Percentiles rank a stretch among this genome's conserved stretches.
Evolutionary conservation across 2,329 filamentous ascomycete genomes (phyloP).

Genomic region (Penicillium sp.): DNA sequence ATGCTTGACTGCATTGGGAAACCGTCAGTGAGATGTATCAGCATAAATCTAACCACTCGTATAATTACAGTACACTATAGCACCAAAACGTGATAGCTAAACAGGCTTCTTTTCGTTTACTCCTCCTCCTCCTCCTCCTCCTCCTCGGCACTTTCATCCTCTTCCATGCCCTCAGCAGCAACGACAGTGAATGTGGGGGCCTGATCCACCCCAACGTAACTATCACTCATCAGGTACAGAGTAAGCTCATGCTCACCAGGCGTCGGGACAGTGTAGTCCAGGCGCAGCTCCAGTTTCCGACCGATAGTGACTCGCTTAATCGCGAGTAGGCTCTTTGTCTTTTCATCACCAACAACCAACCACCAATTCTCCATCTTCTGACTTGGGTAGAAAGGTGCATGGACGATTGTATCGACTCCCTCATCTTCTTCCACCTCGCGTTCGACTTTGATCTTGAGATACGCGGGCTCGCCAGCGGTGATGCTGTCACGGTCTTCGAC

Average conservation of each 20-base stretch:
- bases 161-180: slow-evolving; percentile 91
- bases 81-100: slow-evolving; percentile 15
- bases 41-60: slow-evolving; percentile 14
- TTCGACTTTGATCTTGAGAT: slow-evolving; percentile 82
- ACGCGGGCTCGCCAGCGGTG: slow-evolving; percentile 77
- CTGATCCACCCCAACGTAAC: slow-evolving; percentile 95
- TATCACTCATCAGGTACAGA: slow-evolving; percentile 94
- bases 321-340: slow-evolving; percentile 81
- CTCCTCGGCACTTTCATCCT: slow-evolving; percentile 85
- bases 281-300: slow-evolving; percentile 73
- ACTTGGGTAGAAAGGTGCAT: slow-evolving; percentile 90
- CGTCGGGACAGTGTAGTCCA: slow-evolving; percentile 89
- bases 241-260: slow-evolving; percentile 86
- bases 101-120: slow-evolving; percentile 26
- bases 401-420: slow-evolving; percentile 80
- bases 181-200: slow-evolving; percentile 85
- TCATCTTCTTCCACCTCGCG: slow-evolving; percentile 78
- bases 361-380: slow-evolving; percentile 99
- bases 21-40: neutral
- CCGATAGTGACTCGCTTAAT: slow-evolving; percentile 95
- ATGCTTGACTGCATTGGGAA: no score
- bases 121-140: slow-evolving; percentile 68
- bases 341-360: slow-evolving; percentile 93
- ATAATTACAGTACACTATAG: slow-evolving; percentile 16
- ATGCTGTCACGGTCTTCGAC: slow-evolving; percentile 81